These are phyloP conservation scores for Hanseniaspora jakobsenii DNA, from an alignment of 805 yeast species.

Conservation along the genomic window DNA sequence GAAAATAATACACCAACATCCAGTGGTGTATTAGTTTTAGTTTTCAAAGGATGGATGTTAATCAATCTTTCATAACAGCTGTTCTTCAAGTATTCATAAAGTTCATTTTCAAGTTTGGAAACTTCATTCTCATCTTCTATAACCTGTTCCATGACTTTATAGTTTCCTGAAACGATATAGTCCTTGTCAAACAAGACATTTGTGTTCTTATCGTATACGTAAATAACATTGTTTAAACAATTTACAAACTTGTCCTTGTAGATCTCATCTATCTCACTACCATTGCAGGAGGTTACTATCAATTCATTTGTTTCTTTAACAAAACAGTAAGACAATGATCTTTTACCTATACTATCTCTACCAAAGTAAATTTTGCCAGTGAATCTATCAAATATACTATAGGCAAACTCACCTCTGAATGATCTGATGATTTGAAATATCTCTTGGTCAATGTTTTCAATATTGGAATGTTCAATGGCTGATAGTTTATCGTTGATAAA, in stretches of 20 bases:
- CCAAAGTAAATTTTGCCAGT: slow-evolving; percentile 52
- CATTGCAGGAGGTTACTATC: slow-evolving; percentile 36
- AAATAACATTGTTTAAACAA: slow-evolving; percentile 43
- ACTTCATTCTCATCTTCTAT: slow-evolving; percentile 8
- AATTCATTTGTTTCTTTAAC: slow-evolving; percentile 27
- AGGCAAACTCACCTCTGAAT: slow-evolving; percentile 78
- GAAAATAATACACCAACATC: slow-evolving; percentile 62
- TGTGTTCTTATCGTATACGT: slow-evolving; percentile 30
- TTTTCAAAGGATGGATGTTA: slow-evolving; percentile 47
- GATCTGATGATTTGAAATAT: slow-evolving; percentile 25
- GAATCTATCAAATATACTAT: slow-evolving; percentile 35
- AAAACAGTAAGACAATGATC: slow-evolving; percentile 49
- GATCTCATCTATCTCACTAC: slow-evolving; percentile 14
- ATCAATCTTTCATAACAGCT: slow-evolving; percentile 42
- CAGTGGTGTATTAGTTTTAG: slow-evolving; percentile 22
- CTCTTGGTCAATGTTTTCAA: slow-evolving; percentile 24
- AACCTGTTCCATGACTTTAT: slow-evolving; percentile 19
- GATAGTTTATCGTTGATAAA: slow-evolving; percentile 35
- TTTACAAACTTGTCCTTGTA: slow-evolving; percentile 33
- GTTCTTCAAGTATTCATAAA: slow-evolving; percentile 26
- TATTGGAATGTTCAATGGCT: slow-evolving; percentile 25
- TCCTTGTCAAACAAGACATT: slow-evolving; percentile 20
- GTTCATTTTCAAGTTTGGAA: slow-evolving; percentile 2
- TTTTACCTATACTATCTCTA: slow-evolving; percentile 69
- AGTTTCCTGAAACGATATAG: too few relatives aligned